phyloP scores from a whole-genome alignment of 371 early-diverging fungal genomes.

The Zychaea mexicana region DNA sequence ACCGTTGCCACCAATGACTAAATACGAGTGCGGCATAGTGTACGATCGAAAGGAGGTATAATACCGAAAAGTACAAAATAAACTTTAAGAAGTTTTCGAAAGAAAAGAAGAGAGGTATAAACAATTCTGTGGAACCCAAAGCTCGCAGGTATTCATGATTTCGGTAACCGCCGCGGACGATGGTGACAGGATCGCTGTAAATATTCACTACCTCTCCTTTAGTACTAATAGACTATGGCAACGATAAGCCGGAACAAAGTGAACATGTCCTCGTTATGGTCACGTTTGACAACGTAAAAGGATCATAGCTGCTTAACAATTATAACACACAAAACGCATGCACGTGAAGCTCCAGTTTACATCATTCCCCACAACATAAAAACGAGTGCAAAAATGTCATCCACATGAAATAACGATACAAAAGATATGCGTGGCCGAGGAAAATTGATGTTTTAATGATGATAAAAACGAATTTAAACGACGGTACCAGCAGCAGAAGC shows the following conservation, averaged over 20 bases:
- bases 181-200: too few species aligned
- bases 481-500: conserved; percentile 97
- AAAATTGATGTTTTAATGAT: not conserved
- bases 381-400: not conserved
- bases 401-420: not conserved
- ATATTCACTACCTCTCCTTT: too few species aligned
- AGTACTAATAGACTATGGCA: too few species aligned
- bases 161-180: not conserved
- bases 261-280: too few species aligned
- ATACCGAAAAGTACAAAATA: not conserved
- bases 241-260: too few species aligned
- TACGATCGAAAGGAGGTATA: not conserved
- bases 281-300: too few species aligned
- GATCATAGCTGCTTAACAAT: too few species aligned
- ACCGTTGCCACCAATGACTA: conserved; percentile 91
- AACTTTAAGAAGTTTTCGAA: not conserved
- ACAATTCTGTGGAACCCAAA: not conserved
- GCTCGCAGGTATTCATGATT: not conserved
- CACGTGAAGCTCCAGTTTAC: too few species aligned
- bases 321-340: too few species aligned
- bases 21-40: conserved; percentile 48
- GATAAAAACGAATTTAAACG: conserved; percentile 40
- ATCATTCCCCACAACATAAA: not conserved
- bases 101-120: not conserved
- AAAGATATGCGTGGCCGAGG: conserved; percentile 2